Base-by-base conservation (phyloP, 2,329 filamentous ascomycete species). In the Colletotrichum tofieldiae region DNA sequence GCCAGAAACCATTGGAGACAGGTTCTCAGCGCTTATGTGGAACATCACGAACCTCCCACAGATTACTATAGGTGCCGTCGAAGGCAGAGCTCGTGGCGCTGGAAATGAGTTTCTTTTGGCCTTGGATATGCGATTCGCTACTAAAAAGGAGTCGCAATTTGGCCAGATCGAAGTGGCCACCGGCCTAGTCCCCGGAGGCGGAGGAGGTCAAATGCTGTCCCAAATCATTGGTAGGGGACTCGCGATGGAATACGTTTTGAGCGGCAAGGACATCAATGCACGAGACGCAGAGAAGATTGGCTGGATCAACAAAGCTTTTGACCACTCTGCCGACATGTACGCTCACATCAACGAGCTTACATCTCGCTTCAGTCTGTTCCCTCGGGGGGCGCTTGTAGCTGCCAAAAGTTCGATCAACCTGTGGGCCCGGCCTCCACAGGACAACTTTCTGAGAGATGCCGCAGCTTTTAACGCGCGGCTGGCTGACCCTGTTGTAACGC, bases 251-350 rank as follows among this genome's bases (percentile, higher is more conserved):
- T 65, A 55, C 37, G 23, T 65, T 35, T 41, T 65, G n/a, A 65
- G 49, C 39, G 62, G 62, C 35, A 55, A 65, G n/a, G 62, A 56
- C 14, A 55, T 65, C 39, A 35, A 23, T 14, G 62, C 49, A n/a
- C 18, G 35, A 52, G 49, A 56, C 6, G 62, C 62, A 11, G 62
- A 39, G 49, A 39, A 39, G 35, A 65, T 65, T 35, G 62, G 62
- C n/a, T 65, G 62, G 62, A 55, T 55, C 37, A 65, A 65, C 49
- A 65, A 65, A 26, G 35, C 62, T 5, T 65, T 65, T 37, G 29
- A 39, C 51, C 41, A 51, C 23, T 55, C 62, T 39, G 49, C 52
- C 35, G 62, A 54, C 14, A 55, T 65, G 49, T 55, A 65, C 23
- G 49, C 51, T 18, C 35, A 65, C 3, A 56, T 56, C 49, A 11